Conservation (phyloP, 345 rosid species). For the Sisymbrium irio region DNA sequence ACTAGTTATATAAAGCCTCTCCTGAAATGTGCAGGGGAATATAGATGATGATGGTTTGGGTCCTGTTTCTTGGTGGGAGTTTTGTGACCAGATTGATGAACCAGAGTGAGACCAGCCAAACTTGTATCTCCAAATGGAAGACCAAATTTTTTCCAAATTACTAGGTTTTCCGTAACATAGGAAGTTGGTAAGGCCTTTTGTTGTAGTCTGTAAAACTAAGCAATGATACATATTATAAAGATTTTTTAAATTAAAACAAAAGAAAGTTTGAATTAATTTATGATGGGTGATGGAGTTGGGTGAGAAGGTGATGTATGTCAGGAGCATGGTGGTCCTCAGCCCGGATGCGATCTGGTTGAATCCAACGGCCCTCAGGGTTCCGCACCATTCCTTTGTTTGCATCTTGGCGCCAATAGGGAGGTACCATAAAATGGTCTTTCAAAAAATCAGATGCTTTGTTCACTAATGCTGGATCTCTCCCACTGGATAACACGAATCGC, state of each 20-base stretch:
- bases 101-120: slow-evolving; percentile 9
- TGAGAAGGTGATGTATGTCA: slow-evolving; percentile 49
- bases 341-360: slow-evolving; percentile 68
- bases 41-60: slow-evolving; percentile 74
- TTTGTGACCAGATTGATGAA: slow-evolving; percentile 25
- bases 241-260: neutral
- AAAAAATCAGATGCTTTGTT: slow-evolving; percentile 80
- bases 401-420: slow-evolving; percentile 79
- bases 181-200: neutral
- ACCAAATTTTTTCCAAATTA: neutral
- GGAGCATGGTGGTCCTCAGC: slow-evolving; percentile 67
- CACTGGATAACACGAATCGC: slow-evolving; percentile 70
- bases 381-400: slow-evolving; percentile 75
- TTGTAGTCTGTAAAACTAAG: neutral
- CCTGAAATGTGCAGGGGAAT: slow-evolving; percentile 54
- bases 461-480: slow-evolving; percentile 83
- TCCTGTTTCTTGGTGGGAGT: slow-evolving; percentile 82
- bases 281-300: slow-evolving; percentile 37
- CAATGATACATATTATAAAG: neutral
- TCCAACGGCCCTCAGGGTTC: slow-evolving; percentile 72
- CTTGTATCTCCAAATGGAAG: neutral
- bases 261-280: neutral
- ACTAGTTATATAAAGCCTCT: neutral
- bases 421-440: slow-evolving; percentile 79
- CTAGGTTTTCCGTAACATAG: neutral